Percentiles rank a stretch among this genome's conserved stretches.
phyloP scores from a whole-genome alignment of 306 rosid species.

The Begonia peltatifolia region DNA sequence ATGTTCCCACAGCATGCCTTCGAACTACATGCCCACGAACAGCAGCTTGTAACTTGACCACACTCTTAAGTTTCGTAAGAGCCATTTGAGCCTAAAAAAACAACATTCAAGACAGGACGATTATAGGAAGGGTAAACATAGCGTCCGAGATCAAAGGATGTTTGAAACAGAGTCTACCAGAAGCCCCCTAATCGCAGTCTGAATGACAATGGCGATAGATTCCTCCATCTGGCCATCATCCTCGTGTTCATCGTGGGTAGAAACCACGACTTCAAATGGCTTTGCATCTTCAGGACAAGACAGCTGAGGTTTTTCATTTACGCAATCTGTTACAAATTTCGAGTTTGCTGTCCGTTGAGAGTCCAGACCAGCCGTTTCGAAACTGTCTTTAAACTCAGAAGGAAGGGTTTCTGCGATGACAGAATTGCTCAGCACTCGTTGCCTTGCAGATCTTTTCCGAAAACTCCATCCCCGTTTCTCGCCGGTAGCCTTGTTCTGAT shows the following conservation, averaged over 20 bases:
- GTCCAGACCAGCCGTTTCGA: constrained; percentile 33
- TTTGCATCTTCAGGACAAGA: constrained; percentile 23
- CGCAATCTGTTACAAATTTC: constrained; percentile 22
- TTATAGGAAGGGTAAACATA: constrained; percentile 5
- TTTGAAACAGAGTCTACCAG: constrained; percentile 39
- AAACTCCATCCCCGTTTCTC: constrained; percentile 97
- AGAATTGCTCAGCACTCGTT: constrained; percentile 84
- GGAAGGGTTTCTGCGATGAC: constrained; percentile 44
- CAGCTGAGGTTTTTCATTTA: constrained; percentile 42
- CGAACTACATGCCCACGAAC: constrained; percentile 89
- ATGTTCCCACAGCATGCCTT: constrained; percentile 77
- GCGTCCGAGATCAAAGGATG: constrained; percentile 7
- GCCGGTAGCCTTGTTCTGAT: constrained; percentile 50
- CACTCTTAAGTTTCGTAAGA: constrained; percentile 35
- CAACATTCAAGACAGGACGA: not conserved
- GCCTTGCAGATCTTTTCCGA: constrained; percentile 69
- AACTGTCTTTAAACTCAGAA: constrained; percentile 44
- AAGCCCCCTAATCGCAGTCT: constrained; percentile 60
- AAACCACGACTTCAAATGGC: constrained; percentile 17
- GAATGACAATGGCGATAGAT: constrained; percentile 47
- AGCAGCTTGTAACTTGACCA: constrained; percentile 86
- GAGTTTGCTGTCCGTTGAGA: constrained; percentile 29
- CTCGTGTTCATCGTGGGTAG: constrained; percentile 26
- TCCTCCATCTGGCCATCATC: constrained; percentile 33
- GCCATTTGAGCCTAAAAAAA: constrained; percentile 44